phyloP scores from a whole-genome alignment of 352 stramenopile genomes.

The Pythium sukuiense region DNA sequence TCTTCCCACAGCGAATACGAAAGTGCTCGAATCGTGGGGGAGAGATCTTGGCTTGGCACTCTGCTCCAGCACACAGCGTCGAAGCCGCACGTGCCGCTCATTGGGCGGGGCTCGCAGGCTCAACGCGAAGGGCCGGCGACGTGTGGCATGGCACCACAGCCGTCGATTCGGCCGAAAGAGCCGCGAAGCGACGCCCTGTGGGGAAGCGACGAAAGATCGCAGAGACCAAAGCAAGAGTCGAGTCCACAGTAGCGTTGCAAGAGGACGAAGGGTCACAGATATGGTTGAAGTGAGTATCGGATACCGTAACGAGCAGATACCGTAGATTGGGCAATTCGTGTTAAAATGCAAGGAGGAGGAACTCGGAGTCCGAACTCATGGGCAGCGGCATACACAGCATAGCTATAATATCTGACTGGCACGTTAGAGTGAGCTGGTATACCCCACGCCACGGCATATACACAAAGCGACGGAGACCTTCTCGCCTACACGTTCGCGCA shows the following conservation, averaged over 20 bases:
- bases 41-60: too few relatives aligned
- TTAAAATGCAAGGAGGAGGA: background rate
- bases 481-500: conserved; percentile 1
- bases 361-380: background rate
- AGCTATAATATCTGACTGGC: too few relatives aligned
- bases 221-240: background rate
- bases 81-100: background rate
- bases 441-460: background rate
- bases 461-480: background rate
- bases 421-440: too few relatives aligned
- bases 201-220: background rate
- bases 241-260: background rate
- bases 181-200: background rate
- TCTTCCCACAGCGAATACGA: background rate
- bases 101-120: background rate
- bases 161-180: background rate
- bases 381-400: too few relatives aligned
- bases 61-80: background rate
- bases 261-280: background rate
- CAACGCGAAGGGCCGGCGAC: background rate
- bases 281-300: background rate
- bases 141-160: background rate
- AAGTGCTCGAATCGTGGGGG: background rate
- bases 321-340: background rate
- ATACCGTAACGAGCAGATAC: background rate